Evolutionary conservation across 2,329 filamentous ascomycete genomes (phyloP).

Genomic region (Epichloe typhina): DNA sequence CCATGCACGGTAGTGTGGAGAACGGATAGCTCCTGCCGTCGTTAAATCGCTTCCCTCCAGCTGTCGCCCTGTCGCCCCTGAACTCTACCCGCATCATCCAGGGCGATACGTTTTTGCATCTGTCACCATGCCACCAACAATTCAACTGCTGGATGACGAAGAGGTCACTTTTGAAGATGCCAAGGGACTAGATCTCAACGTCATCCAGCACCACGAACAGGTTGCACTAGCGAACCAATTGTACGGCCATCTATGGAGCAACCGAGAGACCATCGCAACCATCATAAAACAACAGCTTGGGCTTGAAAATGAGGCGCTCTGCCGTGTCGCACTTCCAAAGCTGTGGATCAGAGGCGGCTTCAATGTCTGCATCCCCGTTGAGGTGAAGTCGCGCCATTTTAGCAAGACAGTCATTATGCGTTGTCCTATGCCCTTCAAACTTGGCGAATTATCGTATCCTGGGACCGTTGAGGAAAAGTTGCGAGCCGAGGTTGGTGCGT

Average conservation of each 20-base stretch:
- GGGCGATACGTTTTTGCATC: not conserved
- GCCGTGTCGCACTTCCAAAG: constrained; percentile 11
- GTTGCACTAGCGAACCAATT: not conserved
- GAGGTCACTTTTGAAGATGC: not conserved
- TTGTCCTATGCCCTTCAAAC: constrained; percentile 20
- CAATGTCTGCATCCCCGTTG: constrained; percentile 21
- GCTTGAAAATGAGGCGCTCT: constrained; percentile 12
- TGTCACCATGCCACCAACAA: constrained; percentile 1
- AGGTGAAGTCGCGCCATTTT: constrained; percentile 12
- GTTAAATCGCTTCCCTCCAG: too few relatives aligned
- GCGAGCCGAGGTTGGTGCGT: constrained; percentile 14
- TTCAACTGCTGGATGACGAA: constrained; percentile 1
- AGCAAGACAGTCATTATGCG: constrained; percentile 16
- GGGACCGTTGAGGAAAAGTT: constrained; percentile 31
- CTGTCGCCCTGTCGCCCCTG: too few relatives aligned
- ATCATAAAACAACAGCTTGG: constrained; percentile 14
- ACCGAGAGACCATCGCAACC: constrained; percentile 9
- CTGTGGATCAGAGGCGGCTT: constrained; percentile 21
- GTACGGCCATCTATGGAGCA: constrained; percentile 1
- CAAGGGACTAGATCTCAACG: not conserved
- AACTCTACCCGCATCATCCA: too few relatives aligned
- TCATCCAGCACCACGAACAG: not conserved
- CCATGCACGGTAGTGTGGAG: too few relatives aligned
- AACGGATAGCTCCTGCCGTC: too few relatives aligned
- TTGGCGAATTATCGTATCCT: constrained; percentile 23